Conservation (phyloP, 2,329 filamentous ascomycete species). For the Penicillium sp. region DNA sequence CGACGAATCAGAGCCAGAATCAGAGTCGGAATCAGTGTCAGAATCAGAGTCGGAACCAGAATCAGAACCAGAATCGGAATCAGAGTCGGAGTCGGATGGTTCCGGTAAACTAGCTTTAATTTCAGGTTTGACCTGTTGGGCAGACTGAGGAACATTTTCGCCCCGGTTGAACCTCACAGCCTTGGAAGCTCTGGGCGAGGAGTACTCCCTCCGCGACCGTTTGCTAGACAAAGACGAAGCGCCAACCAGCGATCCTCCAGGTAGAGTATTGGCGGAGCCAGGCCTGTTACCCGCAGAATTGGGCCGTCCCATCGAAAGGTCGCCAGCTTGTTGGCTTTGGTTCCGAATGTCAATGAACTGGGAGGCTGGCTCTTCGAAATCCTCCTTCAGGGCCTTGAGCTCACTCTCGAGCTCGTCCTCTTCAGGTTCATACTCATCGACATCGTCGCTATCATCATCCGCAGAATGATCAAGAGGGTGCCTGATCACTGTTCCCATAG, state of each 20-base stretch:
- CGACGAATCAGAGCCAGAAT: slow-evolving; percentile 2
- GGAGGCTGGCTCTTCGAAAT: slow-evolving; percentile 34
- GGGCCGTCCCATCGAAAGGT: slow-evolving; percentile 14
- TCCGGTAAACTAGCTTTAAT: slow-evolving; percentile 24
- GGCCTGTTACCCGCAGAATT: slow-evolving; percentile 19
- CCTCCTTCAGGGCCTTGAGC: slow-evolving; percentile 45
- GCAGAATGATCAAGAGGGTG: slow-evolving; percentile 31
- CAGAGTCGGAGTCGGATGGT: not conserved
- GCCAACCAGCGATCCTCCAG: slow-evolving; percentile 15
- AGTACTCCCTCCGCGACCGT: slow-evolving; percentile 19
- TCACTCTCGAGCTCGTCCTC: slow-evolving; percentile 46
- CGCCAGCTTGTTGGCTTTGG: slow-evolving; percentile 8
- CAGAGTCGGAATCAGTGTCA: slow-evolving; percentile 22
- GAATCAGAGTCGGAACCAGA: slow-evolving; percentile 28
- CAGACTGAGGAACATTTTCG: slow-evolving; percentile 10
- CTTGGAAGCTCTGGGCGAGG: slow-evolving; percentile 31
- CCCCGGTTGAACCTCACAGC: slow-evolving; percentile 35
- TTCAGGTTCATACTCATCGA: slow-evolving; percentile 31
- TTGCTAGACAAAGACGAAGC: slow-evolving; percentile 23
- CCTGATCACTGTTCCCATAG: slow-evolving; percentile 39
- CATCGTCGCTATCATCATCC: slow-evolving; percentile 32
- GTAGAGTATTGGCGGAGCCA: slow-evolving; percentile 15
- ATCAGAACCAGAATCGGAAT: slow-evolving; percentile 16
- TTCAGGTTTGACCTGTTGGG: slow-evolving; percentile 14
- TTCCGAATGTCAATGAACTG: slow-evolving; percentile 20